Percentiles rank a stretch among this genome's conserved stretches.
Evolutionary conservation across 306 rosid species (phyloP).

Genomic region (Hippophae rhamnoides): DNA sequence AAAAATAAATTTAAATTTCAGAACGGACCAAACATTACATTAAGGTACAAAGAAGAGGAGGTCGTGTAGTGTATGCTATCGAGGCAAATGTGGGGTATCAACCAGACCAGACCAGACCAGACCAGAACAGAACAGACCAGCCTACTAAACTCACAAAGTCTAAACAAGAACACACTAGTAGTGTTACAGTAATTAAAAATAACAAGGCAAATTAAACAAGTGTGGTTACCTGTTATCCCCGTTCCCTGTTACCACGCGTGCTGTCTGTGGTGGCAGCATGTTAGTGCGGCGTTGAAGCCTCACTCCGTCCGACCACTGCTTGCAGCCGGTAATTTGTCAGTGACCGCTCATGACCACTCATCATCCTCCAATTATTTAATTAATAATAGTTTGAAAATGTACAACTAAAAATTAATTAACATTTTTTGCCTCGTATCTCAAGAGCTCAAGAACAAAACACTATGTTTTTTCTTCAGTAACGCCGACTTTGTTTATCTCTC

Average conservation of each 20-base stretch:
- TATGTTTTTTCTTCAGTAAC: not conserved
- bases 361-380: not conserved
- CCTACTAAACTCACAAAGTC: no score
- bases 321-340: constrained; percentile 76
- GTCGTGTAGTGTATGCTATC: constrained; percentile 42
- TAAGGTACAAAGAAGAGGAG: constrained; percentile 13
- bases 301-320: constrained; percentile 50
- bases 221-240: constrained; percentile 35
- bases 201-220: not conserved
- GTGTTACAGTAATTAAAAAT: not conserved
- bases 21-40: no score
- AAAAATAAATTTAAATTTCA: no score
- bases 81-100: constrained; percentile 68
- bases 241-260: constrained; percentile 54
- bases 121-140: constrained; percentile 9
- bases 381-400: not conserved
- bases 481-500: not conserved
- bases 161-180: no score
- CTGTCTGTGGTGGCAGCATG: constrained; percentile 41
- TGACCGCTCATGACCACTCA: constrained; percentile 19
- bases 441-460: not conserved
- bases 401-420: not conserved
- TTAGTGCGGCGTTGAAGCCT: constrained; percentile 36
- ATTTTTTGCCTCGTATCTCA: not conserved
- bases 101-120: constrained; percentile 47